A percentile compares a stretch with the other conserved stretches of the same genome.
Conservation (phyloP, 1,284 basidiomycete genomes). For the Phylloporus sp. region DNA sequence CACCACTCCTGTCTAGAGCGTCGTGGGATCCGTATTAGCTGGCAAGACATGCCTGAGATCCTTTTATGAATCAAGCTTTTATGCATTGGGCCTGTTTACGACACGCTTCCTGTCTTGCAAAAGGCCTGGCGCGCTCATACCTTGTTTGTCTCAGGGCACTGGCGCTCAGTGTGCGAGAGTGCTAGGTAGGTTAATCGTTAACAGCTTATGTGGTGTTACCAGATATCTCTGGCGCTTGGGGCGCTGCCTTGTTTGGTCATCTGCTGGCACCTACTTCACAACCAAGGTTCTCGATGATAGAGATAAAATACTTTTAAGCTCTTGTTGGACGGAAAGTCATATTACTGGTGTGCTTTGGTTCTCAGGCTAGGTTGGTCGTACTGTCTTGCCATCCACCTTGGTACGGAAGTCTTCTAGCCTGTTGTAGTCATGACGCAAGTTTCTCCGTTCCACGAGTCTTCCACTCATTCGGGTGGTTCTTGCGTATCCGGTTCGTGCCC, state of each 20-base stretch:
- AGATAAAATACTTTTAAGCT: not conserved
- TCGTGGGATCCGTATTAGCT: not conserved
- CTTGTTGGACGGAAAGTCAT: not conserved
- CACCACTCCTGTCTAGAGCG: not conserved
- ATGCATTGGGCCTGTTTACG: not conserved
- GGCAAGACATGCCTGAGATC: not conserved
- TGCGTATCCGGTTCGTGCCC: no score
- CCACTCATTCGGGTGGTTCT: not conserved
- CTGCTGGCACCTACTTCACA: conserved; percentile 10
- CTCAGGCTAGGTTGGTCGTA: not conserved
- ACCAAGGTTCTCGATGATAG: no score
- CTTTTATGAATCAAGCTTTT: not conserved
- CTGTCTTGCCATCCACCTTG: no score
- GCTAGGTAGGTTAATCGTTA: not conserved
- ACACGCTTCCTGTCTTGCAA: not conserved
- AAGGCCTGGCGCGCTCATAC: not conserved
- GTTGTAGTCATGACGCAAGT: not conserved
- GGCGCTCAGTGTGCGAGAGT: conserved; percentile 25
- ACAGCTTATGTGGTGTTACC: not conserved
- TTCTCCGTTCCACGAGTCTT: not conserved
- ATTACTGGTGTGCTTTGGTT: not conserved
- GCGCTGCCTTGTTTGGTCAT: conserved; percentile 8
- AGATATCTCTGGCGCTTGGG: conserved; percentile 25
- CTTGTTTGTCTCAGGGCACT: conserved; percentile 19
- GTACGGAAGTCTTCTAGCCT: not conserved